phyloP scores from a whole-genome alignment of 164 flowering plant genomes.

The Cinnamomum chago region DNA sequence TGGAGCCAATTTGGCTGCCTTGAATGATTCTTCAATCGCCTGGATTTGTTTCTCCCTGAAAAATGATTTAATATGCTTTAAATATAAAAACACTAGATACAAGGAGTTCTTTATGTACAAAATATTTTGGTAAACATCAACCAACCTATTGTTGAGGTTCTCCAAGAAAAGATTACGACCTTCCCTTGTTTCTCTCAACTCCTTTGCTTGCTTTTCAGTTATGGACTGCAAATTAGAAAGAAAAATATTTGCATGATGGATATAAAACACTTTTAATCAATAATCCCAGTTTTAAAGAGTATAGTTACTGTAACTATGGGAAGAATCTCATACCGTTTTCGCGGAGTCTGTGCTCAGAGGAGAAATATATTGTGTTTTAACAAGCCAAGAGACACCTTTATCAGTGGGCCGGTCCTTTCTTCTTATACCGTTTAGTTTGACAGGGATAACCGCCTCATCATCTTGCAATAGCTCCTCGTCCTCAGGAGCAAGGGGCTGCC shows the following conservation, averaged over 20 bases:
- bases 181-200: conserved; percentile 71
- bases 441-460: conserved; percentile 61
- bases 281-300: background rate
- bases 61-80: conserved; percentile 5
- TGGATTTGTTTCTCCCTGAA: conserved; percentile 83
- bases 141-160: conserved; percentile 60
- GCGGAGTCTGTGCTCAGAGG: conserved; percentile 81
- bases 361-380: conserved; percentile 93
- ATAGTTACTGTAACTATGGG: background rate
- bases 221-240: conserved; percentile 53
- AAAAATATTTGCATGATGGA: background rate
- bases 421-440: conserved; percentile 73
- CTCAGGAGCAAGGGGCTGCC: conserved; percentile 68
- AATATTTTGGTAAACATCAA: conserved; percentile 9
- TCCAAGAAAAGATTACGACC: conserved; percentile 60
- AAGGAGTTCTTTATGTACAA: background rate
- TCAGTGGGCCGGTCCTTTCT: conserved; percentile 93
- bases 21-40: conserved; percentile 81
- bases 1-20: conserved; percentile 73
- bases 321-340: conserved; percentile 52
- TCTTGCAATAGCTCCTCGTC: conserved; percentile 87
- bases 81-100: background rate
- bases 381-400: conserved; percentile 96
- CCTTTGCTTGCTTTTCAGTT: conserved; percentile 95
- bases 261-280: background rate